Evolutionary conservation across 225 moss, liverwort and hornwort genomes (phyloP).

Genomic region (Polytrichum formosum): DNA sequence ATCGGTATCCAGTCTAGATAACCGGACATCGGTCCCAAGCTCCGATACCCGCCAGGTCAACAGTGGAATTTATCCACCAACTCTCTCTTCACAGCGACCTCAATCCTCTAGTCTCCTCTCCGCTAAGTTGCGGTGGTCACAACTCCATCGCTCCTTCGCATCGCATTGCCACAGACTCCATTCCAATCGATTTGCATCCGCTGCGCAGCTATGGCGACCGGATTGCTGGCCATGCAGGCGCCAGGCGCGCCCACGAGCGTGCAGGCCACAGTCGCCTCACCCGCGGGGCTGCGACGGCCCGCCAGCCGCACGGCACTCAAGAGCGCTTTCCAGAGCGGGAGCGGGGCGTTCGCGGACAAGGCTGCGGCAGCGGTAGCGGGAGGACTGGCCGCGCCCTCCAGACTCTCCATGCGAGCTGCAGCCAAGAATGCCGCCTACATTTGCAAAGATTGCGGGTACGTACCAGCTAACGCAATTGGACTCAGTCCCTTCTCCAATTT

Average conservation of each 20-base stretch:
- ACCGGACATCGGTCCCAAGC: no score
- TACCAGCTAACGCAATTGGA: neutral
- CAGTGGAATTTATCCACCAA: no score
- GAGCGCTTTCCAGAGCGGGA: constrained; percentile 76
- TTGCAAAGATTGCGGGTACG: constrained; percentile 89
- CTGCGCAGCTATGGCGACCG: constrained; percentile 23
- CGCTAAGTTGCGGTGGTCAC: no score
- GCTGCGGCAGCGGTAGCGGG: constrained; percentile 11
- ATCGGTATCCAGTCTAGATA: no score
- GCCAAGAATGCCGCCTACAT: constrained; percentile 88
- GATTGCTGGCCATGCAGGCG: constrained; percentile 37
- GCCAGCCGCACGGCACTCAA: constrained; percentile 65
- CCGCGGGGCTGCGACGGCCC: constrained; percentile 43
- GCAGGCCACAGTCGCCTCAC: neutral
- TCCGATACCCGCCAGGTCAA: no score
- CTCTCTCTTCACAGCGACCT: no score
- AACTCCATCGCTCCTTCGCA: no score
- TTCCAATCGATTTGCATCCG: no score
- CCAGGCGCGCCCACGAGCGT: constrained; percentile 16
- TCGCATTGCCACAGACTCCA: no score
- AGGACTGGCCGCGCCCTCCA: constrained; percentile 27
- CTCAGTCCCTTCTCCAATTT: neutral
- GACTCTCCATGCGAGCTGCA: constrained; percentile 78
- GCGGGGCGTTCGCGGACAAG: constrained; percentile 26
- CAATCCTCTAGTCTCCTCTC: no score